Conservation (phyloP, 768 basidiomycete species). For the Obba rivulosa region DNA sequence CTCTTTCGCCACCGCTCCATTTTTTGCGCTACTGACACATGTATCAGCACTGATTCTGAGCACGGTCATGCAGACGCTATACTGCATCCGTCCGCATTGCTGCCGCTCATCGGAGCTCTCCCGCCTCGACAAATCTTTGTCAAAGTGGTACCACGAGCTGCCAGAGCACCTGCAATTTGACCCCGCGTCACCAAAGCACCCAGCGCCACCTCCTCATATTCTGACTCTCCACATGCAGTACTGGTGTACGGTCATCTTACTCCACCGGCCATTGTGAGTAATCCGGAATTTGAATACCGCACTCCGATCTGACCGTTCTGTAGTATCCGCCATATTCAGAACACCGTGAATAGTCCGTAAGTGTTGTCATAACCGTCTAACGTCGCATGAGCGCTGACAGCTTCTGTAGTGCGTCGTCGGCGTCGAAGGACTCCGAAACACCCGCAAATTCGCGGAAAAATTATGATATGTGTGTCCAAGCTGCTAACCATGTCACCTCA, state of each 20-base stretch:
- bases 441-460: conserved; percentile 53
- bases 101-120: conserved; percentile 55
- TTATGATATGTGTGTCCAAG: conserved; percentile 68
- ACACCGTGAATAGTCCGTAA: conserved; percentile 13
- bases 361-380: neutral
- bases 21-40: neutral
- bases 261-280: conserved; percentile 78
- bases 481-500: conserved; percentile 75
- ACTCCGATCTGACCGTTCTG: neutral
- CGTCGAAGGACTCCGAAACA: conserved; percentile 45
- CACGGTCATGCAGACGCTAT: conserved; percentile 64
- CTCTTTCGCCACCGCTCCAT: conserved; percentile 8
- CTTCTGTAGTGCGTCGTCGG: conserved; percentile 9
- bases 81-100: conserved; percentile 52
- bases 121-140: conserved; percentile 54
- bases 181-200: conserved; percentile 37
- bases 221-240: conserved; percentile 82
- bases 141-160: conserved; percentile 72
- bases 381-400: neutral
- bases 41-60: conserved; percentile 60
- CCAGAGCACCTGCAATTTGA: conserved; percentile 66
- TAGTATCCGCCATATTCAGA: conserved; percentile 28
- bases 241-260: conserved; percentile 70
- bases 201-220: conserved; percentile 53
- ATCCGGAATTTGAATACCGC: neutral